These are phyloP conservation scores for Pleurotus giganteus DNA, from an alignment of 768 basidiomycete species.

Conservation along the genomic window DNA sequence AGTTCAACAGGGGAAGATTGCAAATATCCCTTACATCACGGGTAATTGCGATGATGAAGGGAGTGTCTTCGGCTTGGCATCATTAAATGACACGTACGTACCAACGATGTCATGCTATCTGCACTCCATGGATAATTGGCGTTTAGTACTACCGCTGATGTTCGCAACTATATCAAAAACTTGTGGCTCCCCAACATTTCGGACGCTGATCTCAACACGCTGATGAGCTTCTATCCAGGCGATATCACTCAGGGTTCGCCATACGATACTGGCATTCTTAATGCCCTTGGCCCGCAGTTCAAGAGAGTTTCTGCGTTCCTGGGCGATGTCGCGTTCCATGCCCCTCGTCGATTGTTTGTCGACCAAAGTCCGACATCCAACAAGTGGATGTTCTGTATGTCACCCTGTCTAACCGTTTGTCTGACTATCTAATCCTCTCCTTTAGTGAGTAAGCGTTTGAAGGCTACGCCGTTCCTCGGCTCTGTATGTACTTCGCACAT, in stretches of 20 bases:
- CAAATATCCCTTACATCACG: constrained; percentile 48
- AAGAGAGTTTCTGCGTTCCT: constrained; percentile 50
- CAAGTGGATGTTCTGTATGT: constrained; percentile 32
- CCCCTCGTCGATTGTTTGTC: constrained; percentile 48
- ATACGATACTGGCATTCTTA: constrained; percentile 39
- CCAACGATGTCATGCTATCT: background rate
- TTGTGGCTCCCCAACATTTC: constrained; percentile 23
- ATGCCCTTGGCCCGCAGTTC: constrained; percentile 44
- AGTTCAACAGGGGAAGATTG: constrained; percentile 40
- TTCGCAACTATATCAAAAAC: constrained; percentile 25
- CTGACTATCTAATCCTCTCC: background rate
- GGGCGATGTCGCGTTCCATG: constrained; percentile 51
- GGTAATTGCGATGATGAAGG: constrained; percentile 63
- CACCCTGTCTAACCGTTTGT: background rate
- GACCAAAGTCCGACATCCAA: constrained; percentile 36
- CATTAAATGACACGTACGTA: constrained; percentile 46
- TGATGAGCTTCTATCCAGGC: constrained; percentile 32
- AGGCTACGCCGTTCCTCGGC: constrained; percentile 28
- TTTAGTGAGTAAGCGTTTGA: constrained; percentile 32
- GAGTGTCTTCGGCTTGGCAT: constrained; percentile 46
- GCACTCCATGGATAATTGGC: background rate
- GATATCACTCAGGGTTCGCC: constrained; percentile 45
- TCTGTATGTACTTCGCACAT: constrained; percentile 21
- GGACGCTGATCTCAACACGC: constrained; percentile 13
- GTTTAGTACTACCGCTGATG: constrained; percentile 20